A percentile compares a stretch with the other conserved stretches of the same genome.
These are phyloP conservation scores for Aspergillus novofumigatus DNA, from an alignment of 2,329 filamentous ascomycete species.

Conservation along the genomic window DNA sequence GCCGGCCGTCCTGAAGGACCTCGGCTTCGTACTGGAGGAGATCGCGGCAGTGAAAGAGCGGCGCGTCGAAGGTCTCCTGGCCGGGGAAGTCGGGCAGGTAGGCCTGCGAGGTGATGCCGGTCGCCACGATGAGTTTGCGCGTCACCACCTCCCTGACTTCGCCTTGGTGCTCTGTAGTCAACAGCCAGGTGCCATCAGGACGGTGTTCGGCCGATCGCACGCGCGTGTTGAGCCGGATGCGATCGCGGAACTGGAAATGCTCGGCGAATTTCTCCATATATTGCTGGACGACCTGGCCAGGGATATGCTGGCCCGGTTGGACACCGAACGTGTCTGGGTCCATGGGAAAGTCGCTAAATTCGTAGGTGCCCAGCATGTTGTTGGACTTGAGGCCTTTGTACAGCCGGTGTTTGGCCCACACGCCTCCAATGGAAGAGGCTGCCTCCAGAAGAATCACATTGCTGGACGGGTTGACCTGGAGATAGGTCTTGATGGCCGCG, in stretches of 20 bases:
- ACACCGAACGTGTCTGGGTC: conserved; percentile 49
- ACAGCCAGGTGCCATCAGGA: conserved; percentile 34
- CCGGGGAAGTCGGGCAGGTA: conserved; percentile 52
- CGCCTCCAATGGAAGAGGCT: conserved; percentile 58
- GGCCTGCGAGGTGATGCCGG: conserved; percentile 57
- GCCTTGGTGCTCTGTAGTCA: conserved; percentile 17
- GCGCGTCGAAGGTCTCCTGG: conserved; percentile 47
- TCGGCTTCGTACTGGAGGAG: conserved; percentile 40
- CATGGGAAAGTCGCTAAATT: conserved; percentile 73
- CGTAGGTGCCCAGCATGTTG: conserved; percentile 68
- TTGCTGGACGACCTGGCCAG: conserved; percentile 51
- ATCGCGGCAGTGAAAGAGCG: conserved; percentile 57
- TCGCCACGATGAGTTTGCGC: conserved; percentile 57
- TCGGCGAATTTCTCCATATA: conserved; percentile 57
- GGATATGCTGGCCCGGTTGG: conserved; percentile 54
- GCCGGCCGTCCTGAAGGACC: conserved; percentile 29
- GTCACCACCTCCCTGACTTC: conserved; percentile 8
- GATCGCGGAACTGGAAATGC: conserved; percentile 47
- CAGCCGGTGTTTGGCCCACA: conserved; percentile 64
- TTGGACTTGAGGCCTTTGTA: conserved; percentile 68
- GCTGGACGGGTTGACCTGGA: conserved; percentile 54
- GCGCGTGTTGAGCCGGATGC: conserved; percentile 49
- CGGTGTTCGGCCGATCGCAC: conserved; percentile 48
- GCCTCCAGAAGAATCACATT: conserved; percentile 58
- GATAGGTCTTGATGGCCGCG: conserved; percentile 58